phyloP scores from a whole-genome alignment of 2,329 filamentous ascomycete genomes.

The Cordyceps fumosorosea region DNA sequence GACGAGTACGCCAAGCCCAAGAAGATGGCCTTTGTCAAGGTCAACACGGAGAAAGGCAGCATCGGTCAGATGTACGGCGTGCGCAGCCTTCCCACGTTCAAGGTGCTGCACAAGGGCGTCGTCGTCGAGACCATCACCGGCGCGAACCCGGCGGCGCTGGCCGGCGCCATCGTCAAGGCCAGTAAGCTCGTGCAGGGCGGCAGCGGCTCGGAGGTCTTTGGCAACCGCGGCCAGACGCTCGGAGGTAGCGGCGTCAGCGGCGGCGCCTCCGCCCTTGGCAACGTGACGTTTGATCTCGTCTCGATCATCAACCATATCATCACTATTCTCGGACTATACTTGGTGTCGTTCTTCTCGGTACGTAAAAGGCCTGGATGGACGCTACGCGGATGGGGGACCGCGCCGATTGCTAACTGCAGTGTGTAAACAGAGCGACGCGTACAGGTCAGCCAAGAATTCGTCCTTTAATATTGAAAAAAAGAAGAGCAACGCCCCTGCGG shows the following conservation, averaged over 20 bases:
- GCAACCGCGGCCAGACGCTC: constrained; percentile 50
- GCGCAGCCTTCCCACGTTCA: constrained; percentile 87
- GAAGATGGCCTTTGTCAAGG: constrained; percentile 82
- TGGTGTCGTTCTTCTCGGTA: constrained; percentile 55
- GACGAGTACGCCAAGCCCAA: constrained; percentile 72
- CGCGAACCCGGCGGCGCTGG: constrained; percentile 71
- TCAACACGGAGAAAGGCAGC: constrained; percentile 76
- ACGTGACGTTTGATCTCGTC: constrained; percentile 31
- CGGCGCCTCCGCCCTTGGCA: neutral
- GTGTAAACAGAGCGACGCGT: constrained; percentile 48
- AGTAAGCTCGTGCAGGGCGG: constrained; percentile 44
- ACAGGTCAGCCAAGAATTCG: constrained; percentile 54
- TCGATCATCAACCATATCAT: constrained; percentile 43
- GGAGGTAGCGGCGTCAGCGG: constrained; percentile 32
- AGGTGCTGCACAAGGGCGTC: constrained; percentile 74
- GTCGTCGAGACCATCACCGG: constrained; percentile 73
- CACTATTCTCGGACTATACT: constrained; percentile 53
- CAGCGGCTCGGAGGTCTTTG: constrained; percentile 40
- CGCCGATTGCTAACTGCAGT: neutral
- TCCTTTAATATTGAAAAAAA: constrained; percentile 49
- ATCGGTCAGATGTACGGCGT: constrained; percentile 74
- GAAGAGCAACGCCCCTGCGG: constrained; percentile 17
- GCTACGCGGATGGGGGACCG: constrained; percentile 14
- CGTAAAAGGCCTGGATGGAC: constrained; percentile 21
- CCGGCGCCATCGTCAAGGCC: constrained; percentile 66